A percentile compares a stretch with the other conserved stretches of the same genome.
phyloP scores from a whole-genome alignment of 129 eudicot species.

The Ambrosia artemisiifolia region DNA sequence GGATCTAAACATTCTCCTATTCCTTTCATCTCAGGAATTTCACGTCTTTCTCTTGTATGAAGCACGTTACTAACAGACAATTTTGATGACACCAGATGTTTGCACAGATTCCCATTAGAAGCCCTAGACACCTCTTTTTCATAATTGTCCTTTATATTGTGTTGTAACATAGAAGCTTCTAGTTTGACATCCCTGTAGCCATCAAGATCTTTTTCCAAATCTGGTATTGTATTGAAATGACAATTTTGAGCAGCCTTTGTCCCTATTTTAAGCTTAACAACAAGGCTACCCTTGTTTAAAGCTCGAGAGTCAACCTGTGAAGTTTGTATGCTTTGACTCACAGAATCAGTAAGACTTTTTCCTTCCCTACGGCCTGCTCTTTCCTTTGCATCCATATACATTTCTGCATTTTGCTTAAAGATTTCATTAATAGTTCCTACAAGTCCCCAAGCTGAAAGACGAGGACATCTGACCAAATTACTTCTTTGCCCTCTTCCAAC shows the following conservation, averaged over 20 bases:
- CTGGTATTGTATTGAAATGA: conserved; percentile 29
- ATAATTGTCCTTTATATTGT: conserved; percentile 18
- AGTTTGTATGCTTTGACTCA: conserved; percentile 19
- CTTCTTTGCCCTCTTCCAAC: conserved; percentile 62
- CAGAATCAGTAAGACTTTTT: conserved; percentile 25
- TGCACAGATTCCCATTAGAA: conserved; percentile 30
- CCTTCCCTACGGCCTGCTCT: conserved; percentile 26
- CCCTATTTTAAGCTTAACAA: conserved; percentile 64
- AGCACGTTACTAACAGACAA: conserved; percentile 10
- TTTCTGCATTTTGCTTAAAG: conserved; percentile 26
- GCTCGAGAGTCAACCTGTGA: conserved; percentile 25
- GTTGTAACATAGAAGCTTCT: conserved; percentile 19
- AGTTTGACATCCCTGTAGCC: conserved; percentile 18
- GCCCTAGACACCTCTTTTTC: conserved; percentile 24
- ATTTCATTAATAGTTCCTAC: conserved; percentile 37
- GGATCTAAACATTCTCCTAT: conserved; percentile 42
- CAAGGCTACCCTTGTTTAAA: conserved; percentile 41
- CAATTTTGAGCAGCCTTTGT: conserved; percentile 30
- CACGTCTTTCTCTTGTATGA: conserved; percentile 27
- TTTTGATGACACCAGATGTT: conserved; percentile 9
- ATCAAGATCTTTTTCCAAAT: conserved; percentile 29
- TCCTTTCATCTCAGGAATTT: not conserved
- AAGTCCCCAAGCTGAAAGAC: conserved; percentile 66
- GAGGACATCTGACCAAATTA: conserved; percentile 36
- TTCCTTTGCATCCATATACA: conserved; percentile 23